phyloP scores from a whole-genome alignment of 1,139 yeast genomes.

The Pichia sp. region DNA sequence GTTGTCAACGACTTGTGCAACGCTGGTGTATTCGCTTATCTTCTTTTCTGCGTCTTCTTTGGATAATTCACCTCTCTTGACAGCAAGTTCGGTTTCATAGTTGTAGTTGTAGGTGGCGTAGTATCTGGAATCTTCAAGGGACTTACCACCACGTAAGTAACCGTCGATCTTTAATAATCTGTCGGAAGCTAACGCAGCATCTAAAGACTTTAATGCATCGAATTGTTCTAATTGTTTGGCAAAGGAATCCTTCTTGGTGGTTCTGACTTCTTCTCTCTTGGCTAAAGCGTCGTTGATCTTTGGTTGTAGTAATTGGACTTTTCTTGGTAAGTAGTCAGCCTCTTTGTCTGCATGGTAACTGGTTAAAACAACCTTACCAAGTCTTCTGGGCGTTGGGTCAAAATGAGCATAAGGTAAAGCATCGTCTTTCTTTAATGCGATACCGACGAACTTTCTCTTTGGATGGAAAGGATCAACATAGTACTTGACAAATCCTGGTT shows the following conservation, averaged over 20 bases:
- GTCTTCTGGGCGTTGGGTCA: conserved; percentile 79
- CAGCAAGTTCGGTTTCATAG: conserved; percentile 47
- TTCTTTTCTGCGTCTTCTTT: conserved; percentile 29
- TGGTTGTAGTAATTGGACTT: conserved; percentile 60
- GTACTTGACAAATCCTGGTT: conserved; percentile 91
- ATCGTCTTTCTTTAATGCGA: conserved; percentile 65
- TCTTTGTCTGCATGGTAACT: conserved; percentile 54
- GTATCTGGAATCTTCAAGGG: conserved; percentile 52
- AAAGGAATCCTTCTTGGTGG: conserved; percentile 30
- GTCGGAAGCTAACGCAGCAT: conserved; percentile 40
- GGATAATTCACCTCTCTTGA: conserved; percentile 40
- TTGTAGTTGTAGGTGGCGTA: conserved; percentile 54
- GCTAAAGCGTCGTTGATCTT: conserved; percentile 40
- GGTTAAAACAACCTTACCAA: conserved; percentile 63
- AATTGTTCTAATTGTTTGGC: conserved; percentile 28
- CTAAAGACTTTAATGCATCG: conserved; percentile 28
- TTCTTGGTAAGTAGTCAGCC: conserved; percentile 55
- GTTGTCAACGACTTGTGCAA: conserved; percentile 29
- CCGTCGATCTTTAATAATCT: conserved; percentile 54
- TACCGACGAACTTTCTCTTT: conserved; percentile 84
- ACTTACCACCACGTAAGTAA: conserved; percentile 48
- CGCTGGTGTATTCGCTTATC: background rate
- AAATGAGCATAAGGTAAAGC: conserved; percentile 87
- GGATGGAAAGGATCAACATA: conserved; percentile 98
- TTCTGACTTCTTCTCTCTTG: conserved; percentile 42